These are phyloP conservation scores for Hordeum pubiflorum DNA, from an alignment of 202 grass and related monocot genomes.

Conservation along the genomic window DNA sequence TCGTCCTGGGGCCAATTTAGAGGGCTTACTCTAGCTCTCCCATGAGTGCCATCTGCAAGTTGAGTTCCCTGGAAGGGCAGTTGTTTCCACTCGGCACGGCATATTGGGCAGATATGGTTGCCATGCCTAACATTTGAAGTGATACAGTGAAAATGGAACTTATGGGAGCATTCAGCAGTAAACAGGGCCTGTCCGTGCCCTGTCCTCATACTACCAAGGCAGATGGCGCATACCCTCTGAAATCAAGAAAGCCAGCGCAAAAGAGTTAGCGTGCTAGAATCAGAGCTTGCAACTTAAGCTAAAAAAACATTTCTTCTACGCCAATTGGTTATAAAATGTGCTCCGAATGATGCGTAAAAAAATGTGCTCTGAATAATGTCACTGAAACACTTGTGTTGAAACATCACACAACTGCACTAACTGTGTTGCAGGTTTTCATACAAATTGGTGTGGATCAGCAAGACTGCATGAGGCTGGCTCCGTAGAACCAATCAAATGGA, in stretches of 20 bases:
- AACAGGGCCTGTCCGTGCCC: slow-evolving; percentile 74
- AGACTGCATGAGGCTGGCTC: neutral
- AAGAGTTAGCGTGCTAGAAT: slow-evolving; percentile 19
- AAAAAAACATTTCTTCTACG: neutral
- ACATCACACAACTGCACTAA: neutral
- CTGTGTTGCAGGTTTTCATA: neutral
- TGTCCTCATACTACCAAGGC: slow-evolving; percentile 66
- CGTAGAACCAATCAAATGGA: neutral
- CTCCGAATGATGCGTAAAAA: neutral
- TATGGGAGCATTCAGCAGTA: slow-evolving; percentile 91
- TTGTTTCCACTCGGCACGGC: slow-evolving; percentile 85
- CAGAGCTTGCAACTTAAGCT: neutral
- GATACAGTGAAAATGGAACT: slow-evolving; percentile 89
- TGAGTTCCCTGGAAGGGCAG: slow-evolving; percentile 40
- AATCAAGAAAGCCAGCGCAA: slow-evolving; percentile 20
- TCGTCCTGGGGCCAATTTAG: slow-evolving; percentile 49
- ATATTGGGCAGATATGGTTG: slow-evolving; percentile 75
- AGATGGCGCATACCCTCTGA: slow-evolving; percentile 70
- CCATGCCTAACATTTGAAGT: slow-evolving; percentile 79
- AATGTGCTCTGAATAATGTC: neutral
- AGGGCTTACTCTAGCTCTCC: slow-evolving; percentile 66
- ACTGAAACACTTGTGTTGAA: neutral
- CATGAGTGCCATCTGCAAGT: slow-evolving; percentile 39
- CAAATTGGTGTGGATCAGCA: neutral
- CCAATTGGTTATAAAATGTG: neutral